These are phyloP conservation scores for Rhizopogon vesiculosus DNA, from an alignment of 768 basidiomycete genomes.

Conservation along the genomic window DNA sequence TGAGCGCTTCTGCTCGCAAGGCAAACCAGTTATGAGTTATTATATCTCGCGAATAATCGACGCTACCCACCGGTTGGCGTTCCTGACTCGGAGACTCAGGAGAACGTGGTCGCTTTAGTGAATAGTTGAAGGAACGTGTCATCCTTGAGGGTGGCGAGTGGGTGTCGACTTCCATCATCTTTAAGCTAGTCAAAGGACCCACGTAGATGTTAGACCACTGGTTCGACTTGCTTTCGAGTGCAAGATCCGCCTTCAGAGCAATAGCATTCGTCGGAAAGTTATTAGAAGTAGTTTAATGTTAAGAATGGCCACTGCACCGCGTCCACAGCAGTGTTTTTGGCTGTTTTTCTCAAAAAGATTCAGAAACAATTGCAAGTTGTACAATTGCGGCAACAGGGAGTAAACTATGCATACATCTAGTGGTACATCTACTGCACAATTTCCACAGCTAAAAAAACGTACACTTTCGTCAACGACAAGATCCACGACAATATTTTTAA, in stretches of 20 bases:
- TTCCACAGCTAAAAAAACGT: slow-evolving; percentile 8
- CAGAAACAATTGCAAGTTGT: background rate
- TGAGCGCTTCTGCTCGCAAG: slow-evolving; percentile 50
- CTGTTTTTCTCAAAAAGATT: background rate
- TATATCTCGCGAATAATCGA: background rate
- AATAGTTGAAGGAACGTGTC: slow-evolving; percentile 28
- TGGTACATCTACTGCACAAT: background rate
- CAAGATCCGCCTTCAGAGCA: background rate
- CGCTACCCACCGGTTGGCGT: slow-evolving; percentile 47
- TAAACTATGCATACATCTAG: background rate
- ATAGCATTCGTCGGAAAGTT: background rate
- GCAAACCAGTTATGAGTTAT: background rate
- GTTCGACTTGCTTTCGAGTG: background rate
- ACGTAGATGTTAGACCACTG: background rate
- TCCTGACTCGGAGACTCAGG: slow-evolving; percentile 46
- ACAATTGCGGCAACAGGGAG: background rate
- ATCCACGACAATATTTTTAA: slow-evolving; percentile 21
- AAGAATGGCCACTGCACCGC: no score
- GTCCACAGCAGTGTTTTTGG: background rate
- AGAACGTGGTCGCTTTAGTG: slow-evolving; percentile 56
- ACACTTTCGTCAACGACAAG: background rate
- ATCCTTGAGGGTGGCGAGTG: slow-evolving; percentile 35
- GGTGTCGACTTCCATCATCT: slow-evolving; percentile 53
- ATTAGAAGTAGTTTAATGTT: no score
- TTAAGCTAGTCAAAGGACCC: background rate